Evolutionary conservation across 805 yeast species (phyloP).

Genomic region (Metschnikowia noctiluminum): DNA sequence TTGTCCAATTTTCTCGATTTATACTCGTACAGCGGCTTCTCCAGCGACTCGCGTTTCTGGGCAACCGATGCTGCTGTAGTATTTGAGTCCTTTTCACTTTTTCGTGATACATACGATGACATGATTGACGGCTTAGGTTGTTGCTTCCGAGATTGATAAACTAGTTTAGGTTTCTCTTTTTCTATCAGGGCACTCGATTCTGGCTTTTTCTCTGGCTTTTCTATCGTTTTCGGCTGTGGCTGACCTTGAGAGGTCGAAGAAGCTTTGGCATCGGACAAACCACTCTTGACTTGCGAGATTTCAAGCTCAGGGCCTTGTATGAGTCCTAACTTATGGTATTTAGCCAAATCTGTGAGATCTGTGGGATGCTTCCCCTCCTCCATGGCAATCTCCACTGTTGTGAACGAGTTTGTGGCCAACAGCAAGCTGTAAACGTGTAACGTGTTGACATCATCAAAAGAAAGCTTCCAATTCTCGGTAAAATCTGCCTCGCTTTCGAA

Average conservation of each 20-base stretch:
- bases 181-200: neutral
- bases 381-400: slow-evolving; percentile 14
- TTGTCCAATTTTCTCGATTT: slow-evolving; percentile 35
- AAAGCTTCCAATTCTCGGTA: slow-evolving; percentile 19
- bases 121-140: slow-evolving; percentile 10
- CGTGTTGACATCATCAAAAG: slow-evolving; percentile 29
- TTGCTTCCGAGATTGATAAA: slow-evolving; percentile 16
- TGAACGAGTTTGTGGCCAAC: slow-evolving; percentile 14
- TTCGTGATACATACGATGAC: slow-evolving; percentile 16
- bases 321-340: slow-evolving; percentile 28
- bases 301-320: slow-evolving; percentile 29
- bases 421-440: slow-evolving; percentile 41
- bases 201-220: neutral
- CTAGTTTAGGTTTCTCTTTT: slow-evolving; percentile 8
- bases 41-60: slow-evolving; percentile 2
- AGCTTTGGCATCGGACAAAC: neutral
- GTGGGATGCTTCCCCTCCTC: slow-evolving; percentile 17
- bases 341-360: slow-evolving; percentile 14
- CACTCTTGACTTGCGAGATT: neutral
- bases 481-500: slow-evolving; percentile 24
- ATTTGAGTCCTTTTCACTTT: slow-evolving; percentile 7
- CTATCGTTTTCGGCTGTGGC: neutral
- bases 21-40: slow-evolving; percentile 21
- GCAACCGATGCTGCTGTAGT: neutral
- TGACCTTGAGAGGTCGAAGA: neutral